Base-by-base conservation (phyloP, 768 basidiomycete species). In the Hygrophoropsis aurantiaca region DNA sequence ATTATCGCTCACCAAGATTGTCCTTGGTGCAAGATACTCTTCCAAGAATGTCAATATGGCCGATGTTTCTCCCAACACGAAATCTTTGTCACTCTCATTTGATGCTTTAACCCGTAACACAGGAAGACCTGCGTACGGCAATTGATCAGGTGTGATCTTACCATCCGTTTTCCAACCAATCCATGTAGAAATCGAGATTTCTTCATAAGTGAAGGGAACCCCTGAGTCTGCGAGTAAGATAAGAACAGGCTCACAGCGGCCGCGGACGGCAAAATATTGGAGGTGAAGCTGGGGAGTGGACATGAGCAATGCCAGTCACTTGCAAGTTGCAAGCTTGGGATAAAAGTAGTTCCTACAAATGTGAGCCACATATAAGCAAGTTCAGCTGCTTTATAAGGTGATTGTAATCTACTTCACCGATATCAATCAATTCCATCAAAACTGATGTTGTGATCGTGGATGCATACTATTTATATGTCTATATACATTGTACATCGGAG, bases 201-300 rank as follows among this genome's bases (percentile, higher is more conserved):
- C 49, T 32, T 62, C 49, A 5, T 63, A 27, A 4, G 36, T 46
- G 21, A 63, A 61, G 5, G 60, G 44, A 21, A 54, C 15, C 1
- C 62, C 61, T 1, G 57, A 57, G 40, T 64, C 57, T 2, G 20
- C 60, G 24, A 62, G 62, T 20, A 64, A 46, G 15, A 59, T 50
- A 7, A 64, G 18, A 20, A 64, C 46, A 2, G 61, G 62, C 46
- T 62, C 62, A 1, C 60, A 56, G 35, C 62, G 57, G 26, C 13
- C 62, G 36, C 62, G 63, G 6, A 53, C 0, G 3, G 57, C 25
- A 32, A 62, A 40, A 40, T 62, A 62, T n/a, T 43, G 52, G 24
- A 62, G 50, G 40, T 53, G 53, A 11, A 64, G 44, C 16, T 51
- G 38, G 15, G 27, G 27, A 13, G n/a, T n/a, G n/a, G n/a, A n/a